A percentile compares a stretch with the other conserved stretches of the same genome.
These are phyloP conservation scores for Globisporangium camurandrum DNA, from an alignment of 352 stramenopile species.

Conservation along the genomic window DNA sequence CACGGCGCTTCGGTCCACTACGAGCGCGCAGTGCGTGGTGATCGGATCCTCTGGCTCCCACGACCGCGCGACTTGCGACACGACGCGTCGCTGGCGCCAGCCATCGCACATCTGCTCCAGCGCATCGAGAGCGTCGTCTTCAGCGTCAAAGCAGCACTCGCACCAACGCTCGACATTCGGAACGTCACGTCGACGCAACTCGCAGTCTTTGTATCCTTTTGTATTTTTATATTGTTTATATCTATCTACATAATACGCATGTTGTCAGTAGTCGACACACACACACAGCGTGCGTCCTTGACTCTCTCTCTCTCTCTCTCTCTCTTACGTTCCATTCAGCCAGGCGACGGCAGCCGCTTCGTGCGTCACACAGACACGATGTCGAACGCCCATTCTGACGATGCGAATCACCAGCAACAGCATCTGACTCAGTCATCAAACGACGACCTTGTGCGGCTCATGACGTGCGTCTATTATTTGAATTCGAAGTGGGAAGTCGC, in stretches of 20 bases:
- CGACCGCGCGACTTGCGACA: constrained; percentile 25
- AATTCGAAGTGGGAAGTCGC: constrained; percentile 60
- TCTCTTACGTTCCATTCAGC: constrained; percentile 22
- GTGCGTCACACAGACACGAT: constrained; percentile 68
- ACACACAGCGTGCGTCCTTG: background rate
- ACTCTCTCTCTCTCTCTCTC: constrained; percentile 3
- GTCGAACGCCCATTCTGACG: constrained; percentile 25
- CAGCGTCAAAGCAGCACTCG: constrained; percentile 36
- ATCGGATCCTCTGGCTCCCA: constrained; percentile 64
- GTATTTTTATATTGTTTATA: background rate
- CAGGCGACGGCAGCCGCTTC: constrained; percentile 58
- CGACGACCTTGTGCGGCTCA: constrained; percentile 29
- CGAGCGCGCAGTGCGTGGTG: constrained; percentile 39
- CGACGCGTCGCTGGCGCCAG: constrained; percentile 9
- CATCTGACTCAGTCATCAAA: background rate
- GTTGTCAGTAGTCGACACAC: background rate
- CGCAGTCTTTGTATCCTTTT: constrained; percentile 57
- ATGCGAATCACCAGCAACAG: too few relatives aligned
- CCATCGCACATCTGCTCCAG: constrained; percentile 37
- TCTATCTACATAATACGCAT: background rate
- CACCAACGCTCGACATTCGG: constrained; percentile 38
- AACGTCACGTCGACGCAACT: constrained; percentile 72
- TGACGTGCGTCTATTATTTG: constrained; percentile 87
- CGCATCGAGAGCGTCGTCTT: constrained; percentile 49
- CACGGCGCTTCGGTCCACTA: constrained; percentile 29